These are phyloP conservation scores for Arabidopsis hybrid DNA, from an alignment of 441 rosid species.

Conservation along the genomic window DNA sequence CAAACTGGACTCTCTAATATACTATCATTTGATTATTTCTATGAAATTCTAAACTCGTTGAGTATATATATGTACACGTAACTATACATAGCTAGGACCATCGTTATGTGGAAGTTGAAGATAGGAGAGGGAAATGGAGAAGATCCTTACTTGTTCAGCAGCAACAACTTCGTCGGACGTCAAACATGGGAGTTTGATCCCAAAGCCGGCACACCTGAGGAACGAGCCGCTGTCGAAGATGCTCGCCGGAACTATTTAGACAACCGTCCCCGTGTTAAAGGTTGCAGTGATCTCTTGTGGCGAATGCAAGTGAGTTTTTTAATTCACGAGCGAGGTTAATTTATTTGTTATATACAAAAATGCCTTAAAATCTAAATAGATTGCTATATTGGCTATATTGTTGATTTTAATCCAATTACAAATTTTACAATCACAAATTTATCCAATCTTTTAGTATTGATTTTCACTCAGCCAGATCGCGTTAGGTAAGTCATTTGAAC, in stretches of 20 bases:
- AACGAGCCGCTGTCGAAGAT: constrained; percentile 52
- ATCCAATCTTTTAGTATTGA: background rate
- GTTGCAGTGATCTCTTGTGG: constrained; percentile 65
- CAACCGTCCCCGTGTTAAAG: constrained; percentile 51
- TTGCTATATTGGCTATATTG: background rate
- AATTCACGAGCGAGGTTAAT: background rate
- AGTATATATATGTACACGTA: background rate
- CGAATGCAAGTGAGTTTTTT: constrained; percentile 60
- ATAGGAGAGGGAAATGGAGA: constrained; percentile 49
- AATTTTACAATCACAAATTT: background rate
- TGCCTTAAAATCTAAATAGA: background rate
- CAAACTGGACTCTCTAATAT: background rate
- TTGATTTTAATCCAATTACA: too few relatives aligned
- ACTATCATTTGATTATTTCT: background rate
- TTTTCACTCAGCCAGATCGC: too few relatives aligned
- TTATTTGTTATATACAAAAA: background rate
- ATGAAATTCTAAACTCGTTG: background rate
- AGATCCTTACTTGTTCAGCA: constrained; percentile 58
- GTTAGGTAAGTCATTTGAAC: background rate
- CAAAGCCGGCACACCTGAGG: constrained; percentile 53
- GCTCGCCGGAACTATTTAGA: constrained; percentile 53
- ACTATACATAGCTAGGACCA: constrained; percentile 19
- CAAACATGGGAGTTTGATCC: constrained; percentile 71
- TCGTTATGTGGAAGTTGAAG: constrained; percentile 65
- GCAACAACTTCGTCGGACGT: constrained; percentile 62